phyloP scores from a whole-genome alignment of 495 filamentous ascomycete genomes.

The Trichoderma asperelloides region DNA sequence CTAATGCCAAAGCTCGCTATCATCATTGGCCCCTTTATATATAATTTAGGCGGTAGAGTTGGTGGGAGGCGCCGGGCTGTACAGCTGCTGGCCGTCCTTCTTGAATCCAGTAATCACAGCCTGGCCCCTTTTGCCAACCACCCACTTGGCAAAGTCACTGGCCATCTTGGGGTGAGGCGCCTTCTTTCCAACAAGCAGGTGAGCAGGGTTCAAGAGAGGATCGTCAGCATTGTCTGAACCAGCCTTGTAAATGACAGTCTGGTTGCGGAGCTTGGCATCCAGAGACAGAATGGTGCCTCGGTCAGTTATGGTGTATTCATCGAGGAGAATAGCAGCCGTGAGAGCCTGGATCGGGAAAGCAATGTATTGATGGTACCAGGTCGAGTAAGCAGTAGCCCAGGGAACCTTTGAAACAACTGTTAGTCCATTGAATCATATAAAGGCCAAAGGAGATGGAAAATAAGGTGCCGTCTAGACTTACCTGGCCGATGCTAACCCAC shows the following conservation, averaged over 20 bases:
- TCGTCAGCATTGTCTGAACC: conserved; percentile 23
- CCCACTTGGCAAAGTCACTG: conserved; percentile 28
- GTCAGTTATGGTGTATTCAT: conserved; percentile 22
- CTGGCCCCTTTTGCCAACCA: conserved; percentile 25
- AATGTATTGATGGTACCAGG: conserved; percentile 39
- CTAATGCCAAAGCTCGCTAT: neutral
- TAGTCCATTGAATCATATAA: neutral
- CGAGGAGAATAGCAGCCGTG: conserved; percentile 38
- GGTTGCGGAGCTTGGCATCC: conserved; percentile 34
- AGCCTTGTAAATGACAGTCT: conserved; percentile 28
- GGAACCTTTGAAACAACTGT: conserved; percentile 21
- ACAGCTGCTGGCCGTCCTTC: conserved; percentile 23
- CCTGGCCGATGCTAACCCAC: conserved; percentile 37
- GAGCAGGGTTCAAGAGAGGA: conserved; percentile 30
- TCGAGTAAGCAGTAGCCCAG: conserved; percentile 31
- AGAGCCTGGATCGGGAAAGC: conserved; percentile 34
- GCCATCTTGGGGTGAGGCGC: conserved; percentile 23
- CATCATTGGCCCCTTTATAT: neutral
- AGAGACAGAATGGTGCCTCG: conserved; percentile 23
- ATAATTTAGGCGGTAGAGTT: neutral
- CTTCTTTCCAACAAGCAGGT: conserved; percentile 26
- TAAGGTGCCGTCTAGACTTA: conserved; percentile 8
- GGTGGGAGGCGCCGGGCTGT: conserved; percentile 11
- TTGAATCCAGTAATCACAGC: conserved; percentile 23
- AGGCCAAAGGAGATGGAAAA: neutral